Conservation (phyloP, 1,139 yeast species). For the Lodderomyces pseudojiufengensis region DNA sequence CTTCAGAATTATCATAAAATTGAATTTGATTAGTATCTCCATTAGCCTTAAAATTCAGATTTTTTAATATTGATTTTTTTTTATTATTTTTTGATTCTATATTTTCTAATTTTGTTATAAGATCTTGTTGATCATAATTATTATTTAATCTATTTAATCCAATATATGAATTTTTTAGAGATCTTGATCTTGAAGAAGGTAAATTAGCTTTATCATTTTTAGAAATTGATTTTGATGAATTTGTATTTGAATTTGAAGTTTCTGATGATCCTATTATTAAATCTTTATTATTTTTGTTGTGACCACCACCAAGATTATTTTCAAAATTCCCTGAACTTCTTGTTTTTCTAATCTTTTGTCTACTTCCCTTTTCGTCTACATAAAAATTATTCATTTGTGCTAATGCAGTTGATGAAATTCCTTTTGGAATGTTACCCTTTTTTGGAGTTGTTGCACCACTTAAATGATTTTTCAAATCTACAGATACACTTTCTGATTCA, state of each 20-base stretch:
- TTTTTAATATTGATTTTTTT: conserved; percentile 5
- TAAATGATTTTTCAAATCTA: background rate
- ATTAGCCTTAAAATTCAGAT: background rate
- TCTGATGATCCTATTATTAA: background rate
- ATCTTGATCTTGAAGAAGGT: conserved; percentile 32
- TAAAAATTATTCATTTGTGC: conserved; percentile 18
- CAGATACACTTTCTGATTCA: conserved; percentile 8
- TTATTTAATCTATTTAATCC: conserved; percentile 42
- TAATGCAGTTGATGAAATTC: conserved; percentile 31
- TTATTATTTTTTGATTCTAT: too few relatives aligned
- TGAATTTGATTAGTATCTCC: conserved; percentile 7
- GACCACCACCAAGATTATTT: too few relatives aligned
- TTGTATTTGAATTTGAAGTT: too few relatives aligned
- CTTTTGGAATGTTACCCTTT: conserved; percentile 14
- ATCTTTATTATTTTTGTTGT: background rate
- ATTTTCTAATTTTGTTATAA: conserved; percentile 8
- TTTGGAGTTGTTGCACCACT: too few relatives aligned
- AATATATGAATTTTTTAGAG: conserved; percentile 33
- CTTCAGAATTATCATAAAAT: conserved; percentile 5
- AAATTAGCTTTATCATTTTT: conserved; percentile 30
- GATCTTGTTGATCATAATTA: conserved; percentile 12
- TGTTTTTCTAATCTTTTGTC: conserved; percentile 27
- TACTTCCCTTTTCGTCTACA: background rate
- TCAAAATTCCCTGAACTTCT: conserved; percentile 35
- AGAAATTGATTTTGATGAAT: too few relatives aligned